Percentiles rank a stretch among this genome's conserved stretches.
These are phyloP conservation scores for Lasiosphaeris hirsuta DNA, from an alignment of 495 filamentous ascomycete species.

Conservation along the genomic window DNA sequence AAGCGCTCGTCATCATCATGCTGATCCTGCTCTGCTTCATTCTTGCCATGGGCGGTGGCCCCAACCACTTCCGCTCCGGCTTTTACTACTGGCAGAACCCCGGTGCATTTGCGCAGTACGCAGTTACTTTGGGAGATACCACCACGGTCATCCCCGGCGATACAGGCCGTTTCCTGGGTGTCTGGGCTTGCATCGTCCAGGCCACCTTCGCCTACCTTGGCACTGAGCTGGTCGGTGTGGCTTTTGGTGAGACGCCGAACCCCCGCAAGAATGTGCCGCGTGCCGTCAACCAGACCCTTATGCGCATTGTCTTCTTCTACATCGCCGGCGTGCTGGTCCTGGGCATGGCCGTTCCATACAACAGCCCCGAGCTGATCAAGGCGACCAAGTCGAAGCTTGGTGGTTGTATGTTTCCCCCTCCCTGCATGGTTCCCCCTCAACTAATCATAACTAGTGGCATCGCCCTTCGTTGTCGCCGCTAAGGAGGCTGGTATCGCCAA, in stretches of 20 bases:
- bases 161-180: conserved; percentile 62
- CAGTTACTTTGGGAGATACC: conserved; percentile 18
- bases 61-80: conserved; percentile 62
- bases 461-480: conserved; percentile 64
- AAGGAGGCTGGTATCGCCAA: conserved; percentile 60
- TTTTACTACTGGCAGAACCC: conserved; percentile 79
- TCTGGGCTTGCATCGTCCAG: conserved; percentile 75
- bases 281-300: conserved; percentile 69
- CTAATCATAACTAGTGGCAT: conserved; percentile 44
- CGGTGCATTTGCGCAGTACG: conserved; percentile 64
- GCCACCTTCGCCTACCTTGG: conserved; percentile 83
- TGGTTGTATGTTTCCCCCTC: conserved; percentile 30
- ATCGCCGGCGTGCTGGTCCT: conserved; percentile 66
- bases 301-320: conserved; percentile 75
- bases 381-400: conserved; percentile 48
- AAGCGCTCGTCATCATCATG: conserved; percentile 65
- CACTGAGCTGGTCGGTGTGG: conserved; percentile 79
- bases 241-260: conserved; percentile 77
- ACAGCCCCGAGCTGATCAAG: conserved; percentile 52
- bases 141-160: conserved; percentile 34
- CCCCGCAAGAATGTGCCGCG: conserved; percentile 70
- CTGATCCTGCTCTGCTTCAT: conserved; percentile 65
- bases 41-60: conserved; percentile 73
- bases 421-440: not conserved
- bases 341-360: conserved; percentile 63